Evolutionary conservation across 495 filamentous ascomycete genomes (phyloP).

Genomic region (Cairneyella variabilis): DNA sequence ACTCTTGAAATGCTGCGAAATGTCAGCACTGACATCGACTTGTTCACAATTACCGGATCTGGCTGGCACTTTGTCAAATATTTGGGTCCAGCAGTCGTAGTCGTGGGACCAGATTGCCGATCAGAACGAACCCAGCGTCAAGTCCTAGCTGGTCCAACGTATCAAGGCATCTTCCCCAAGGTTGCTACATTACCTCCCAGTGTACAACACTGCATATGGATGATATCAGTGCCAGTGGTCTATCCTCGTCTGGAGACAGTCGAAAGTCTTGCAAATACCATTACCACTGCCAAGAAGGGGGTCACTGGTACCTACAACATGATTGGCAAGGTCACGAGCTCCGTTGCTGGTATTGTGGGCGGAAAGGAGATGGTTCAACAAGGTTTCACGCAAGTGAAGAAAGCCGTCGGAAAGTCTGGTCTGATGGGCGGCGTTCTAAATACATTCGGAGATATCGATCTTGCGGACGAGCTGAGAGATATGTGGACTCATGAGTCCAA

Average conservation of each 20-base stretch:
- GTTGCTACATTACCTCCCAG: constrained; percentile 85
- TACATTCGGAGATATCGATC: constrained; percentile 95
- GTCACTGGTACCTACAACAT: constrained; percentile 94
- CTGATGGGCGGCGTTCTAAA: constrained; percentile 92
- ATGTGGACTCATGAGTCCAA: constrained; percentile 98
- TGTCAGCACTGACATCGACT: constrained; percentile 76
- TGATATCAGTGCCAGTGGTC: constrained; percentile 84
- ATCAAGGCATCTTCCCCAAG: constrained; percentile 95
- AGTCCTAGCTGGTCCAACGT: constrained; percentile 93
- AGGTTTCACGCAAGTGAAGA: constrained; percentile 91
- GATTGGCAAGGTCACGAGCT: constrained; percentile 88
- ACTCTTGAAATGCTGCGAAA: constrained; percentile 90
- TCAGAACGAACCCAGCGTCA: constrained; percentile 87
- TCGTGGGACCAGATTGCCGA: constrained; percentile 85
- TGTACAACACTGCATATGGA: constrained; percentile 95
- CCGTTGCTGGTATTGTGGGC: constrained; percentile 89
- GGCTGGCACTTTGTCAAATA: constrained; percentile 99
- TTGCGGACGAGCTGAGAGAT: constrained; percentile 90
- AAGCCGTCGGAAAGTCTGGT: constrained; percentile 89
- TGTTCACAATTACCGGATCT: constrained; percentile 94
- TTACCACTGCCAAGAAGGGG: constrained; percentile 93
- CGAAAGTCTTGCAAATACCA: constrained; percentile 81
- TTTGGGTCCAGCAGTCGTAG: constrained; percentile 84
- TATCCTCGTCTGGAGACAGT: constrained; percentile 91
- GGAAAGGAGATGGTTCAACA: constrained; percentile 87